Evolutionary conservation across 1,284 basidiomycete species (phyloP).

Genomic region (Wolfiporia cocos): DNA sequence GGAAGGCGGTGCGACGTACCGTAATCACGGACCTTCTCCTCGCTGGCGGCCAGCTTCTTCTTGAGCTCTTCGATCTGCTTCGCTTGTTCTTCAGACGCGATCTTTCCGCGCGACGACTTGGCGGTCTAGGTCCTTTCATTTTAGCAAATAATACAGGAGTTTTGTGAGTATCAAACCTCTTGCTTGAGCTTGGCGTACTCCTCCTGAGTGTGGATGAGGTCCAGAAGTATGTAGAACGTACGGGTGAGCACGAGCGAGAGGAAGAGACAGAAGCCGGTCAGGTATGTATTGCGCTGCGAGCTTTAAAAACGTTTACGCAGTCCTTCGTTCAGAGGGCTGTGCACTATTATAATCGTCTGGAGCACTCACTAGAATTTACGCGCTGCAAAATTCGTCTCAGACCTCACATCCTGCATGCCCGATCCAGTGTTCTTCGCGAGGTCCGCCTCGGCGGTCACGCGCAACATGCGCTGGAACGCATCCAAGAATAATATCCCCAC

Average conservation of each 20-base stretch:
- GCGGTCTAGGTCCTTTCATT: constrained; percentile 17
- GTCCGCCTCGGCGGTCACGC: constrained; percentile 75
- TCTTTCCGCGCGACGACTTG: constrained; percentile 14
- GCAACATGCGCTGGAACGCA: constrained; percentile 90
- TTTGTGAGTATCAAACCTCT: too few species aligned
- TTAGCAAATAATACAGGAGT: not conserved
- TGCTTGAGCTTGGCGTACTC: constrained; percentile 81
- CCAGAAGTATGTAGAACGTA: constrained; percentile 88
- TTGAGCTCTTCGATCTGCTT: constrained; percentile 65
- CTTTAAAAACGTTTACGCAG: constrained; percentile 27
- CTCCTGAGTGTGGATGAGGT: constrained; percentile 88
- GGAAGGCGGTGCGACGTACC: constrained; percentile 42
- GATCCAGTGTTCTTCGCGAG: constrained; percentile 54
- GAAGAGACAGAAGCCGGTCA: constrained; percentile 92
- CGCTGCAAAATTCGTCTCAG: constrained; percentile 83
- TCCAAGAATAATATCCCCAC: constrained; percentile 85
- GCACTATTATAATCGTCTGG: not conserved
- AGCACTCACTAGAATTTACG: constrained; percentile 85
- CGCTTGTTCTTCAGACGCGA: constrained; percentile 37
- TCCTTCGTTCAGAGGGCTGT: not conserved
- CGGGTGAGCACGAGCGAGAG: constrained; percentile 90
- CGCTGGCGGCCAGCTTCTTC: constrained; percentile 41
- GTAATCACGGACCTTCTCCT: constrained; percentile 60
- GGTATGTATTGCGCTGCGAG: constrained; percentile 81
- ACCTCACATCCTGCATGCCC: constrained; percentile 59